Conservation (phyloP, 179 eudicot species). For the Patellifolia procumbens region DNA sequence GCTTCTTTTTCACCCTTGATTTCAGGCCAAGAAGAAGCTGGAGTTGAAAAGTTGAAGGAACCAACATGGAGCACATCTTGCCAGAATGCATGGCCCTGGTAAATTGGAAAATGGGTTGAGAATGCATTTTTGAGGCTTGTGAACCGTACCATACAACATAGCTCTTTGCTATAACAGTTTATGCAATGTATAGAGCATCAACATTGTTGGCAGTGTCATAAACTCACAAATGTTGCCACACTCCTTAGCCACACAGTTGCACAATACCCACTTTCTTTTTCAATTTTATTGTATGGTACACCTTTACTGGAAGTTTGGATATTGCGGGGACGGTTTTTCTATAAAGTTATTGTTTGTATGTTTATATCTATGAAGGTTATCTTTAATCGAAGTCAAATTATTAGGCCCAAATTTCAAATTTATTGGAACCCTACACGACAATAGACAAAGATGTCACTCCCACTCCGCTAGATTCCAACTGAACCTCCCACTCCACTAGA, state of each 20-base stretch:
- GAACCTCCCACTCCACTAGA: no score
- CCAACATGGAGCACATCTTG: not conserved
- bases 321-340: not conserved
- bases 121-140: not conserved
- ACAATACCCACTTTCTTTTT: not conserved
- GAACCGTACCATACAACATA: not conserved
- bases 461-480: no score
- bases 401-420: no score
- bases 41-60: not conserved
- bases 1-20: not conserved
- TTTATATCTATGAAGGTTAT: no score
- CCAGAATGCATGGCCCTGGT: not conserved
- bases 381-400: no score
- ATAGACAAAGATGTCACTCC: no score
- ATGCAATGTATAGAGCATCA: constrained; percentile 16
- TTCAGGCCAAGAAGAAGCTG: constrained; percentile 23
- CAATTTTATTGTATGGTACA: not conserved
- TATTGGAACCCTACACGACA: no score
- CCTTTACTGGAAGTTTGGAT: not conserved
- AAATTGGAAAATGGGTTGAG: not conserved
- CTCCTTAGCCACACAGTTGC: not conserved
- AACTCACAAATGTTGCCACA: constrained; percentile 12
- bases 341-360: no score
- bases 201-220: not conserved
- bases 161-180: constrained; percentile 13